These are phyloP conservation scores for Clarireedia paspali DNA, from an alignment of 2,329 filamentous ascomycete species.

Conservation along the genomic window DNA sequence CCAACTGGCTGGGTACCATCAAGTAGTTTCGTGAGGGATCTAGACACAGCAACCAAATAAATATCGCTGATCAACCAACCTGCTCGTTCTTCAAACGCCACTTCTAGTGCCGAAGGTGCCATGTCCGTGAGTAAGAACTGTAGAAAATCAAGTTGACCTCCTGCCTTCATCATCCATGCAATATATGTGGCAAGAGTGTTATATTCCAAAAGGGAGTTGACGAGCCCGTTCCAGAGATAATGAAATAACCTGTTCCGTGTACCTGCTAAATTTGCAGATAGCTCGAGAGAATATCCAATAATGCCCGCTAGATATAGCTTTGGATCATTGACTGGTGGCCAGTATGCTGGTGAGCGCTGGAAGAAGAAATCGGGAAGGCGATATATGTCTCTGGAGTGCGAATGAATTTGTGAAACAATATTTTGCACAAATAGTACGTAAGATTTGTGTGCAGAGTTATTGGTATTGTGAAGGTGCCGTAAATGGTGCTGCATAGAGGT, in stretches of 20 bases:
- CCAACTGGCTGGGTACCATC: slow-evolving; percentile 8
- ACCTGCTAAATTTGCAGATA: slow-evolving; percentile 15
- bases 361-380: slow-evolving; percentile 23
- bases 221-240: slow-evolving; percentile 26
- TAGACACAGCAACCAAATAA: slow-evolving; percentile 18
- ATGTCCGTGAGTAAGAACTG: slow-evolving; percentile 24
- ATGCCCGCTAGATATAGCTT: slow-evolving; percentile 24
- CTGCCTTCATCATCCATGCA: slow-evolving; percentile 15
- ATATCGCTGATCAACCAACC: slow-evolving; percentile 21
- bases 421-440: slow-evolving; percentile 21
- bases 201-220: slow-evolving; percentile 18
- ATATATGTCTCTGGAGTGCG: slow-evolving; percentile 21
- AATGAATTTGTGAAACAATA: slow-evolving; percentile 20
- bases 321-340: slow-evolving; percentile 25
- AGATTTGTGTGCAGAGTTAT: slow-evolving; percentile 12
- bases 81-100: slow-evolving; percentile 17
- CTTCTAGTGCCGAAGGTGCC: slow-evolving; percentile 20
- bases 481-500: slow-evolving; percentile 21
- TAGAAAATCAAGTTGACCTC: slow-evolving; percentile 19
- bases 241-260: slow-evolving; percentile 21
- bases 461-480: slow-evolving; percentile 14
- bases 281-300: slow-evolving; percentile 22
- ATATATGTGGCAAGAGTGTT: slow-evolving; percentile 14
- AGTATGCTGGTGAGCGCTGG: slow-evolving; percentile 20
- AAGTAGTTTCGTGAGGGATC: slow-evolving; percentile 2